phyloP scores from a whole-genome alignment of 441 rosid genomes.

The Macaranga tanarius region DNA sequence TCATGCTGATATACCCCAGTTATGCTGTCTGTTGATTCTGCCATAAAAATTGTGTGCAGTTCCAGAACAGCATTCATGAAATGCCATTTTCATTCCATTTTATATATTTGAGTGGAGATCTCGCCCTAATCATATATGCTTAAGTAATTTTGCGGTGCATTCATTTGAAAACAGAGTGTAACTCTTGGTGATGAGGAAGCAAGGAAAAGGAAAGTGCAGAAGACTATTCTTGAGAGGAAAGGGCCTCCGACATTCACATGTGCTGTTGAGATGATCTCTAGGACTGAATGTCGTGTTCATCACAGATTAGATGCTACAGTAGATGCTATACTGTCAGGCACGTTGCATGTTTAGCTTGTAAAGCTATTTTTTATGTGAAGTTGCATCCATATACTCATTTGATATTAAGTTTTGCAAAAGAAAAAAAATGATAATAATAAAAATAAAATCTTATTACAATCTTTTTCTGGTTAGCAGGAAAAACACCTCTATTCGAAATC shows the following conservation, averaged over 20 bases:
- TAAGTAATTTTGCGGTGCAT: constrained; percentile 14
- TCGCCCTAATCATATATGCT: neutral
- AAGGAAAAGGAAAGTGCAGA: constrained; percentile 87
- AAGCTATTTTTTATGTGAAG: neutral
- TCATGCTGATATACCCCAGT: neutral
- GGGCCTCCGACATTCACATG: constrained; percentile 87
- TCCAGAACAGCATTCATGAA: neutral
- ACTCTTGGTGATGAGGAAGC: constrained; percentile 96
- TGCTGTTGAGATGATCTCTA: constrained; percentile 87
- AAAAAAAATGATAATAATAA: neutral
- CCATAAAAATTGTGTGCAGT: constrained; percentile 1
- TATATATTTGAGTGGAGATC: neutral
- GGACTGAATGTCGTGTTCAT: constrained; percentile 78
- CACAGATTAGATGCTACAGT: constrained; percentile 83
- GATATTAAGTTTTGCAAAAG: constrained; percentile 3
- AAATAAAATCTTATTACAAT: neutral
- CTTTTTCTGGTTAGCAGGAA: constrained; percentile 46
- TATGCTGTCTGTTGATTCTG: constrained; percentile 4
- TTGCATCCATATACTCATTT: neutral
- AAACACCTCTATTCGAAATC: constrained; percentile 69
- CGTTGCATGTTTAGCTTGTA: constrained; percentile 6
- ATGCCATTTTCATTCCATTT: neutral
- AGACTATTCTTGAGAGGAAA: constrained; percentile 93
- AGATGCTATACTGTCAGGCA: constrained; percentile 87
- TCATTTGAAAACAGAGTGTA: constrained; percentile 62